Conservation (phyloP, 306 rosid species). For the Malus sieversii region DNA sequence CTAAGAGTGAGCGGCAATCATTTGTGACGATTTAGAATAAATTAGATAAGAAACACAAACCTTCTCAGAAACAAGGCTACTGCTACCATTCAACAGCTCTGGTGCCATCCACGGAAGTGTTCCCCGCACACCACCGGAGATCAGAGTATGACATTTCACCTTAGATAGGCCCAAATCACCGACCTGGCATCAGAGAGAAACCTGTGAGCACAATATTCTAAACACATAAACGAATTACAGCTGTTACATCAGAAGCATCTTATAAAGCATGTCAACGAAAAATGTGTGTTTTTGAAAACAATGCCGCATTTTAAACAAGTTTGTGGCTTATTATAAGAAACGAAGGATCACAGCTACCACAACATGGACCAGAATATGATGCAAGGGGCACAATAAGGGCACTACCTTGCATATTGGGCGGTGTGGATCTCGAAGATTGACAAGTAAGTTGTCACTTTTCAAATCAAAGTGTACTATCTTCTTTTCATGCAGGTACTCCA, state of each 20-base stretch:
- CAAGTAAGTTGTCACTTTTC: conserved; percentile 94
- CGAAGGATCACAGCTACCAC: not conserved
- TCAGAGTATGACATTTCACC: conserved; percentile 80
- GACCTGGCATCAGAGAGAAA: conserved; percentile 43
- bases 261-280: not conserved
- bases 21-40: not conserved
- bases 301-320: not conserved
- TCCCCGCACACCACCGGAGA: conserved; percentile 92
- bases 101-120: conserved; percentile 98
- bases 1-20: not conserved
- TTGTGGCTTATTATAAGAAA: not conserved
- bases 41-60: conserved; percentile 23
- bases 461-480: conserved; percentile 93
- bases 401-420: conserved; percentile 92
- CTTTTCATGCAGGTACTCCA: conserved; percentile 94
- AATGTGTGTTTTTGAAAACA: not conserved
- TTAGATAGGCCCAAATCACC: conserved; percentile 93
- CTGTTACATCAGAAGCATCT: not conserved
- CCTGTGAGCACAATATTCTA: conserved; percentile 4
- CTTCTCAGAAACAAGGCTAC: conserved; percentile 92
- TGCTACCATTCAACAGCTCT: conserved; percentile 83
- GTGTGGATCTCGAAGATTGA: conserved; percentile 89
- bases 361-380: not conserved
- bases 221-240: not conserved
- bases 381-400: not conserved